Conservation (phyloP, 2,329 filamentous ascomycete species). For the Curvularia sp. region DNA sequence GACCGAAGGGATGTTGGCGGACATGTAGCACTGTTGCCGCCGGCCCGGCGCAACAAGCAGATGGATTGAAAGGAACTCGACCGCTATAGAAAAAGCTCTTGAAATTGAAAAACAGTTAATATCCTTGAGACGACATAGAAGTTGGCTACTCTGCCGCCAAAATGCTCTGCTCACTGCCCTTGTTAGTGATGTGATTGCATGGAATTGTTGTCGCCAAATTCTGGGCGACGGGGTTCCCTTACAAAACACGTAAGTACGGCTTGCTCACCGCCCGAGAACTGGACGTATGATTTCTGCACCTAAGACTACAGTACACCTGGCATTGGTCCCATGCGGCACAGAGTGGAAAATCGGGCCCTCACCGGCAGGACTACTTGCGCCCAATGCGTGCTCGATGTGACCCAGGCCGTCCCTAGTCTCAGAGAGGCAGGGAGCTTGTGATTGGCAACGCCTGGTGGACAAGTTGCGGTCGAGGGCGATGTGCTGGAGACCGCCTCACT, state of each 20-base stretch:
- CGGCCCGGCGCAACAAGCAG: conserved; percentile 15
- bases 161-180: not conserved
- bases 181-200: not conserved
- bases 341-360: conserved; percentile 30
- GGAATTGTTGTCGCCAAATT: conserved; percentile 6
- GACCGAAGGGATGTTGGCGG: conserved; percentile 13
- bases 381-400: conserved; percentile 25
- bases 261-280: conserved; percentile 20
- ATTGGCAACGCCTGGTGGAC: conserved; percentile 26
- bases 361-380: conserved; percentile 27
- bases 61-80: conserved; percentile 23
- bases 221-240: conserved; percentile 19
- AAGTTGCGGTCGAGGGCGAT: conserved; percentile 29
- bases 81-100: conserved; percentile 39
- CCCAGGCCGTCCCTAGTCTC: conserved; percentile 23
- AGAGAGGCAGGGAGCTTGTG: conserved; percentile 14
- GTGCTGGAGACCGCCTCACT: conserved; percentile 26
- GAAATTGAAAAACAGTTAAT: conserved; percentile 46
- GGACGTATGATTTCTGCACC: conserved; percentile 18
- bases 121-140: conserved; percentile 10
- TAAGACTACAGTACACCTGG: conserved; percentile 16
- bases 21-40: conserved; percentile 22
- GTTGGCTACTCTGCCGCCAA: not conserved
- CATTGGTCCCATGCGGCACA: conserved; percentile 26
- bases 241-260: conserved; percentile 25